phyloP scores from a whole-genome alignment of 129 eudicot genomes.

The Centella asiatica region DNA sequence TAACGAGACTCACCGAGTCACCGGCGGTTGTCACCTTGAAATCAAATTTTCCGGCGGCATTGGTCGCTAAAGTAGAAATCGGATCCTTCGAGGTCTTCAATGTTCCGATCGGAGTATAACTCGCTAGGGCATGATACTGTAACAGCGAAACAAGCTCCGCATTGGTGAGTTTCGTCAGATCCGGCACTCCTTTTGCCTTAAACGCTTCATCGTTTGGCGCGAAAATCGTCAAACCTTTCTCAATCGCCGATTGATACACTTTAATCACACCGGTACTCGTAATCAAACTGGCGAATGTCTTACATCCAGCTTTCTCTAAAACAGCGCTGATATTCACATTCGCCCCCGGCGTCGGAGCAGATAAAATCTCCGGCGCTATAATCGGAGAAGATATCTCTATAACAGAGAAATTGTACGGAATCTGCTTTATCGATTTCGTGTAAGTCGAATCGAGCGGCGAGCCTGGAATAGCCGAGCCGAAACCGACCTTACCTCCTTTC shows the following conservation, averaged over 20 bases:
- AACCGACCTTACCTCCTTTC: conserved; percentile 54
- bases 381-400: conserved; percentile 62
- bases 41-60: conserved; percentile 42
- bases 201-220: conserved; percentile 83
- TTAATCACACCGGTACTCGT: conserved; percentile 41
- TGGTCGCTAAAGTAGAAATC: conserved; percentile 53
- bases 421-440: conserved; percentile 35
- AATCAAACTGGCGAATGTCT: conserved; percentile 44
- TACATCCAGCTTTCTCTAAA: conserved; percentile 56
- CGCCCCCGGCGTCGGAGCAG: conserved; percentile 45
- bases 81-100: conserved; percentile 44
- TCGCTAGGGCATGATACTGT: conserved; percentile 55
- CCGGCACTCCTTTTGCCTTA: conserved; percentile 38
- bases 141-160: conserved; percentile 57
- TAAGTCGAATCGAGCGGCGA: conserved; percentile 37
- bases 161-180: conserved; percentile 38
- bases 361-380: conserved; percentile 28
- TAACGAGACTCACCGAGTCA: conserved; percentile 51
- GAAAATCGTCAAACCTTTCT: conserved; percentile 63
- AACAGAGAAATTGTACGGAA: conserved; percentile 69
- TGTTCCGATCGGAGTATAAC: conserved; percentile 40
- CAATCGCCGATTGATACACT: conserved; percentile 28
- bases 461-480: conserved; percentile 53
- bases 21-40: conserved; percentile 49
- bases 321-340: conserved; percentile 36